Base-by-base conservation (phyloP, 2,329 filamentous ascomycete genomes). In the Cercospora nicotianae region DNA sequence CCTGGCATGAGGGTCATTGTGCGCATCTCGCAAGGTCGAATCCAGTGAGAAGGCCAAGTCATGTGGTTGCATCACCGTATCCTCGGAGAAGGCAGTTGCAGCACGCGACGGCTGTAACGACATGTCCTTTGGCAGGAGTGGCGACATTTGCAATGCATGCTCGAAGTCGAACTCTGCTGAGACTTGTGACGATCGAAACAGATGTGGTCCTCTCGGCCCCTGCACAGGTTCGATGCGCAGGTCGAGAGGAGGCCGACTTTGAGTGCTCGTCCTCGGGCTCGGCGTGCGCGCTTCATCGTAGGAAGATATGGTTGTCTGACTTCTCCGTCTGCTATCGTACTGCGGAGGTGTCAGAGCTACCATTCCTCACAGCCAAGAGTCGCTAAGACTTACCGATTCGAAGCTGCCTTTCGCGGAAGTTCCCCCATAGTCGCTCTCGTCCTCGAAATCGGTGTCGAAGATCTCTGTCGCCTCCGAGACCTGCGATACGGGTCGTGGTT, bases 261-360 rank as follows among this genome's bases (percentile, higher is more conserved):
- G 85, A 71, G 87, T 84, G 45, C 74, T 76, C 18, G 68, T 72
- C 72, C 85, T 85, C 57, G 90, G 90, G 70, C 87, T 86, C 18
- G 94, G 94, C 28, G 94, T 97, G 31, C 88, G 87, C 3, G 89
- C 86, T 77, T 96, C 93, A 75, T 96, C 93, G 75, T 91, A 93
- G 1, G 92, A 94, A 6, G 93, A 96, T 42, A 95, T 84, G 2
- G 94, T 96, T 3, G 92, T 94, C 77, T 94, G 88, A 82, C 92
- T 96, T 68, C 87, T 88, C 75, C 91, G 87, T 74, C 91, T 93
- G 76, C 74, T 73, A 70, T 77, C 70, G 66, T 66, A 67, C 71
- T 81, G 57, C 73, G 68, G 45, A 7, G 60, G 70, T 66, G 75
- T 72, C 64, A 69, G 58, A 67, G 64, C 59, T 39, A 48, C 23